A percentile compares a stretch with the other conserved stretches of the same genome.
Evolutionary conservation across 2,329 filamentous ascomycete genomes (phyloP).

Genomic region (Ophiostoma piceae): DNA sequence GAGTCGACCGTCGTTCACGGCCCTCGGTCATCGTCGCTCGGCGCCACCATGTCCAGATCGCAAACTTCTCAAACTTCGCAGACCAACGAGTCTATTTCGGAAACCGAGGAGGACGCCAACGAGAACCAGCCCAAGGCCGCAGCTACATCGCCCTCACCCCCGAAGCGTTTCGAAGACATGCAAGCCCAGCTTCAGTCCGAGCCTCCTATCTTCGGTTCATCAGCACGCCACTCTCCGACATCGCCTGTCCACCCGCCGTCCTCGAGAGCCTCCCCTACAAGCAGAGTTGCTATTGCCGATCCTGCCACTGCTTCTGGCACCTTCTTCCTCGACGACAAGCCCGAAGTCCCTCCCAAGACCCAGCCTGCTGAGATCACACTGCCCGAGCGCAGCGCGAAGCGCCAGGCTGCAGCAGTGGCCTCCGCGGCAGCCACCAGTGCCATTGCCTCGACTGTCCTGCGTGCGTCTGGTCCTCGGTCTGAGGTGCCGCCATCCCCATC

Average conservation of each 20-base stretch:
- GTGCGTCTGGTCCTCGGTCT: not conserved
- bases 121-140: not conserved
- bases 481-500: slow-evolving; percentile 19
- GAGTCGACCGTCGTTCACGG: slow-evolving; percentile 32
- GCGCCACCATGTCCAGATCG: slow-evolving; percentile 10
- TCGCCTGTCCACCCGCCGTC: slow-evolving; percentile 27
- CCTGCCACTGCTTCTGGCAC: slow-evolving; percentile 32
- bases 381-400: slow-evolving; percentile 28
- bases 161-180: slow-evolving; percentile 23
- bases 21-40: slow-evolving; percentile 22
- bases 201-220: slow-evolving; percentile 30
- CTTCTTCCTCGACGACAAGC: slow-evolving; percentile 35
- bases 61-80: slow-evolving; percentile 18
- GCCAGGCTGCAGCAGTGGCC: slow-evolving; percentile 1
- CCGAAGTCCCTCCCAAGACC: slow-evolving; percentile 35
- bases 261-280: slow-evolving; percentile 28
- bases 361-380: slow-evolving; percentile 16
- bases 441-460: not conserved
- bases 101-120: slow-evolving; percentile 38
- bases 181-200: slow-evolving; percentile 20
- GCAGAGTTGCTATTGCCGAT: slow-evolving; percentile 26
- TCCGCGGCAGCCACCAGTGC: slow-evolving; percentile 32
- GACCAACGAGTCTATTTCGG: slow-evolving; percentile 39
- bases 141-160: not conserved
- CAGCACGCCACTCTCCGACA: slow-evolving; percentile 25